Evolutionary conservation across 768 basidiomycete genomes (phyloP), one percentile per base, ranked within the genome.

Genomic region (Lactifluus subvellereus): DNA sequence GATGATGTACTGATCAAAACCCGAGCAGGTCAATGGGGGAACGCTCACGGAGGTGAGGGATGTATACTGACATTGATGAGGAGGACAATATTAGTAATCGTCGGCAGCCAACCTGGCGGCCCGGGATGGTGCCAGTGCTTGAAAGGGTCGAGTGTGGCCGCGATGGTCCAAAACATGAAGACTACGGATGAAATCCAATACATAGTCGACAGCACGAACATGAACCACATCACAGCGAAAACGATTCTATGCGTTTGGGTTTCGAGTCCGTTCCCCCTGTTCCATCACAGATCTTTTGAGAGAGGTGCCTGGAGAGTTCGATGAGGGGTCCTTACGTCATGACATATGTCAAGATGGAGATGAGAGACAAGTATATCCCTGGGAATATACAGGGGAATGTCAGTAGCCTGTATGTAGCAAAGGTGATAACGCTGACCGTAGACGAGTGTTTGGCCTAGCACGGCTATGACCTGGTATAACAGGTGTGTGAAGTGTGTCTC

Each of bases 281-380:
- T 52, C 49, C 49, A 30, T 57, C 20, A 30, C 3, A 9, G n/a
- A 38, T 20, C 35, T 14, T 22, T 18, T 33, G 4, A 27, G 18
- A 38, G 47, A 60, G 47, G 13, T 9, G 14, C 5, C 18, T 0
- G 13, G 27, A 9, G 1, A 27, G 37, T 2, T 52, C 40, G 38
- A 42, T 5, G 27, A 61, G 30, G 10, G 20, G 4, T 18, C 27
- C 62, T 49, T 32, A 63, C 62, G 40, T 10, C 45, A 63, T 59
- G 43, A 55, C 7, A 33, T 54, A 42, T 11, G 47, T 38, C 20
- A 45, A 48, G 35, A 59, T 48, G 27, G 57, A 45, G 11, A 63
- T 16, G 13, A 63, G 62, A 33, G 27, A 63, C 10, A 51, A n/a
- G 40, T 63, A 63, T 6, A 59, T 40, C 4, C 62, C 56, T 62